These are phyloP conservation scores for Galeopsis tetrahit DNA, from an alignment of 257 asterid species.

Conservation along the genomic window DNA sequence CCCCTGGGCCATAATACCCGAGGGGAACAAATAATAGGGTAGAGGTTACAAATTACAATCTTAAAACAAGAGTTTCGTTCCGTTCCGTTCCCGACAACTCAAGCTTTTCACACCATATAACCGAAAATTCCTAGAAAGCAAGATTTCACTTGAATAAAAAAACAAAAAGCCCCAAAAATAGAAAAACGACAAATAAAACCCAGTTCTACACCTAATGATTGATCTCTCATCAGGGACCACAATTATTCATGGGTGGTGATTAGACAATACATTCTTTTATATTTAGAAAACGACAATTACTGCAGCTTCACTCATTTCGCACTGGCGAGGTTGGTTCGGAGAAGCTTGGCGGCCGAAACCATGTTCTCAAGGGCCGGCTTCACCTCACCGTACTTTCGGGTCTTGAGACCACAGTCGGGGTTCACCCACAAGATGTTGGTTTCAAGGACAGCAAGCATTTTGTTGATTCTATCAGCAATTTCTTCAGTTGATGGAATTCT, in stretches of 20 bases:
- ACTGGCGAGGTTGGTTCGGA: conserved; percentile 75
- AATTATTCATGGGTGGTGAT: conserved; percentile 32
- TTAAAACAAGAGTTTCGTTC: not conserved
- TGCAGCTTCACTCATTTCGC: conserved; percentile 47
- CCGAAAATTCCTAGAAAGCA: conserved; percentile 1
- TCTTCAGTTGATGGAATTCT: conserved; percentile 91
- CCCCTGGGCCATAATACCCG: too few species aligned
- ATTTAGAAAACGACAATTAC: conserved; percentile 14
- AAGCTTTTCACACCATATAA: conserved; percentile 9
- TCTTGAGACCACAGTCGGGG: conserved; percentile 98
- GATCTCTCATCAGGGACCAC: conserved; percentile 30
- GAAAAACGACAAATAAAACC: not conserved
- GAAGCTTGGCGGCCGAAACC: conserved; percentile 86
- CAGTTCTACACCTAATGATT: conserved; percentile 29
- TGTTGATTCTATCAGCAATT: conserved; percentile 85
- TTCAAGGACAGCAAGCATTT: conserved; percentile 97
- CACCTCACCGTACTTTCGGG: conserved; percentile 87
- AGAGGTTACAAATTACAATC: not conserved
- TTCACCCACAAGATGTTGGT: conserved; percentile 97
- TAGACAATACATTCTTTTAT: conserved; percentile 14
- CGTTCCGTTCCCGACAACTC: conserved; percentile 10
- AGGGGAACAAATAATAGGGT: not conserved
- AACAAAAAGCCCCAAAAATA: not conserved
- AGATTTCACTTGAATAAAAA: not conserved
- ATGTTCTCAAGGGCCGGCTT: conserved; percentile 86